A percentile compares a stretch with the other conserved stretches of the same genome.
Evolutionary conservation across 352 stramenopile genomes (phyloP).

Genomic region (Phytopythium cucurbitacearum): DNA sequence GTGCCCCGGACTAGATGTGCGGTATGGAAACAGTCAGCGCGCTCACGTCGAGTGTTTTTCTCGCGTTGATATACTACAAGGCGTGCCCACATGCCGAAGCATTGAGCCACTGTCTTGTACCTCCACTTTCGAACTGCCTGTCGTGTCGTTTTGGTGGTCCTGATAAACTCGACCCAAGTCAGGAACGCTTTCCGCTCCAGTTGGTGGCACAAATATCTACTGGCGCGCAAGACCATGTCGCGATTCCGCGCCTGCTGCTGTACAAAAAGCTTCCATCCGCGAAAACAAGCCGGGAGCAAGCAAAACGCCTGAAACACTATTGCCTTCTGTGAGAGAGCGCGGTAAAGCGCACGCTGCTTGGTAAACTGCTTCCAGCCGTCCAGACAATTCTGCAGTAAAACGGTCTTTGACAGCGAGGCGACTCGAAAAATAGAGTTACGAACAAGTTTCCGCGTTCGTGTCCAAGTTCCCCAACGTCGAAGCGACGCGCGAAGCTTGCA

Average conservation of each 20-base stretch:
- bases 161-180: slow-evolving; percentile 17
- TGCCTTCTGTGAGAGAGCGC: slow-evolving; percentile 29
- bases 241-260: slow-evolving; percentile 5
- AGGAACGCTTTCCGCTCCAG: slow-evolving; percentile 28
- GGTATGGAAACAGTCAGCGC: background rate
- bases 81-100: slow-evolving; percentile 12
- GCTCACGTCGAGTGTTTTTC: background rate
- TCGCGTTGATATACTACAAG: slow-evolving; percentile 5
- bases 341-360: slow-evolving; percentile 4
- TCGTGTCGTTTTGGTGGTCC: slow-evolving; percentile 7
- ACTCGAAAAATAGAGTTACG: slow-evolving; percentile 12
- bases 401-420: slow-evolving; percentile 7
- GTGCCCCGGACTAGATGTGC: background rate
- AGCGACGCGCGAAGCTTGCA: too few relatives aligned
- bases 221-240: slow-evolving; percentile 20
- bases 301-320: slow-evolving; percentile 36
- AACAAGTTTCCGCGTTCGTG: slow-evolving; percentile 17
- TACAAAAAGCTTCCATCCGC: slow-evolving; percentile 22
- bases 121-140: slow-evolving; percentile 17
- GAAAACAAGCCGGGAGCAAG: slow-evolving; percentile 28
- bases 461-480: slow-evolving; percentile 14
- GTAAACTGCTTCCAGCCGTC: slow-evolving; percentile 26
- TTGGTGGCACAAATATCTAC: slow-evolving; percentile 26
- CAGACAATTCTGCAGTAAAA: slow-evolving; percentile 13
- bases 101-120: slow-evolving; percentile 9